A percentile compares a stretch with the other conserved stretches of the same genome.
Evolutionary conservation across 2,329 filamentous ascomycete species (phyloP).

Genomic region (Escovopsis sp.): DNA sequence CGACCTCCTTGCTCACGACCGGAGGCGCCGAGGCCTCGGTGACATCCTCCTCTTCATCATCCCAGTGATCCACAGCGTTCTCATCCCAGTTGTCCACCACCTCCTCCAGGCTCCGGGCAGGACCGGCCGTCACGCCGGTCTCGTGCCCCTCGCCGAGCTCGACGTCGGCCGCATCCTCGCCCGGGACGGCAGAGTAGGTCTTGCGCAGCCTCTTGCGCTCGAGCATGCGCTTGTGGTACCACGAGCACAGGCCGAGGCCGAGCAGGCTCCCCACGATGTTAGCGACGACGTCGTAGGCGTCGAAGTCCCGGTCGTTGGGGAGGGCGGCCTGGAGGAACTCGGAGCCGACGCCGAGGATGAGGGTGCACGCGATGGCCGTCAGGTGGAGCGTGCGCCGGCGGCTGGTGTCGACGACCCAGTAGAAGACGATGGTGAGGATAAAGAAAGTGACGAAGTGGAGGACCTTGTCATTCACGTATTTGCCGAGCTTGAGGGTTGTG

Average conservation of each 20-base stretch:
- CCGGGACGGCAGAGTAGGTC: conserved; percentile 55
- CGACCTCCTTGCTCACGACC: conserved; percentile 9
- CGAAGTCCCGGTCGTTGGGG: conserved; percentile 55
- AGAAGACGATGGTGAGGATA: conserved; percentile 72
- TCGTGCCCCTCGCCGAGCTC: conserved; percentile 65
- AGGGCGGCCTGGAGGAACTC: conserved; percentile 63
- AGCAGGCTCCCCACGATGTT: conserved; percentile 67
- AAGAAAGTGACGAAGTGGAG: conserved; percentile 85
- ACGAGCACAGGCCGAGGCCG: conserved; percentile 60
- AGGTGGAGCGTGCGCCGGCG: conserved; percentile 74
- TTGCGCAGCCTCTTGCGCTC: conserved; percentile 66
- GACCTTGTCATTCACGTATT: conserved; percentile 70
- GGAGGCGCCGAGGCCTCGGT: conserved; percentile 8
- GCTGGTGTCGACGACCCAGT: conserved; percentile 91
- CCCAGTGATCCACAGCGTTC: conserved; percentile 48
- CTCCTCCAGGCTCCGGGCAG: conserved; percentile 44
- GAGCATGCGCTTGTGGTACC: conserved; percentile 93
- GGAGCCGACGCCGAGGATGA: conserved; percentile 53
- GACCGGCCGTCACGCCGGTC: conserved; percentile 39
- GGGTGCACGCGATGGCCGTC: conserved; percentile 66
- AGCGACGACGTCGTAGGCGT: conserved; percentile 73
- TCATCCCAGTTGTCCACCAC: conserved; percentile 93
- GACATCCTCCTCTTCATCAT: conserved; percentile 35
- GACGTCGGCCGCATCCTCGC: conserved; percentile 49
- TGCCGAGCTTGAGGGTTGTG: conserved; percentile 40